Evolutionary conservation across 768 basidiomycete genomes (phyloP), one percentile per base, ranked within the genome.

Genomic region (Serendipita sp.): DNA sequence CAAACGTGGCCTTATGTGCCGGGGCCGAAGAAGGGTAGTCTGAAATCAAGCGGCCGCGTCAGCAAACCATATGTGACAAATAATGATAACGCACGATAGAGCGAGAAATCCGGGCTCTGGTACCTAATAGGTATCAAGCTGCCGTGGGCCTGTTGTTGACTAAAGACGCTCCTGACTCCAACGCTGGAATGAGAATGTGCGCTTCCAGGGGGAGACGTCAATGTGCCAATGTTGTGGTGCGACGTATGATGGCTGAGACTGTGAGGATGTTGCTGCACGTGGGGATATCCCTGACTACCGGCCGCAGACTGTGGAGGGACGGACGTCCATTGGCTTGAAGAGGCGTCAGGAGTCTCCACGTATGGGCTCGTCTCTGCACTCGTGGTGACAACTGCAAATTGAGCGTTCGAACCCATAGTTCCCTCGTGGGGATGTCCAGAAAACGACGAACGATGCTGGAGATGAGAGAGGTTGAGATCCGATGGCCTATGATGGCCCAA

Each of bases 1-100:
- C 86, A 63, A 88, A 88, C 8, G 76, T 76, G 53, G 80, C 79
- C 72, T 85, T 83, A 69, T 85, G 83, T 44, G 86, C 81, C 13
- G 88, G 84, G 1, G 85, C 85, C 8, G 86, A 85, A 50, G 48
- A 50, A 8, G 48, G 48, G n/a, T 50, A 50, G n/a, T 6, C 48
- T 50, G 18, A 45, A 50, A 8, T 18, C 29, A n/a, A 50, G 8
- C 5, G 29, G 48, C 29, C 29, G 29, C n/a, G 48, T 50, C 29
- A 50, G 48, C 8, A 8, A 50, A 5, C n/a, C n/a, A 31, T 18
- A n/a, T n/a, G n/a, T 50, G n/a, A 18, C n/a, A 31, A 50, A 50
- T 50, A 50, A 8, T 5, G 29, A 8, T 18, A 5, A 50, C 48
- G n/a, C 29, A 50, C 48, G n/a, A 31, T 50, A 50, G 48, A 50